Conservation (phyloP, 192 early-diverging fungal genomes). For the Coemansia erecta region DNA sequence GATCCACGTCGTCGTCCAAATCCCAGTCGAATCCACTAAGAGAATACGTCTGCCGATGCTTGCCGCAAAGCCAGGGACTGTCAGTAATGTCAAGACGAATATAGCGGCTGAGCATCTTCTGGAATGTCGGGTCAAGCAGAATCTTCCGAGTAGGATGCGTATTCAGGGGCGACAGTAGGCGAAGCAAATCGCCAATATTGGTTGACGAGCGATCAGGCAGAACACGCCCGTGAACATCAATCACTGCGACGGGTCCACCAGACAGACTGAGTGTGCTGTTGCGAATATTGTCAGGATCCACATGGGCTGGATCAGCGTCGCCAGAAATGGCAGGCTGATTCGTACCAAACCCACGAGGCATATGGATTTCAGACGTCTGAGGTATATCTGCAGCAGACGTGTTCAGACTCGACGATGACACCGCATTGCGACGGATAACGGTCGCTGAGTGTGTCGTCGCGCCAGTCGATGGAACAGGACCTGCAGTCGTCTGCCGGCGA, state of each 20-base stretch:
- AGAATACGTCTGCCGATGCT: constrained; percentile 17
- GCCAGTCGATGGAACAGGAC: background rate
- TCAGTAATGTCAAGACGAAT: constrained; percentile 32
- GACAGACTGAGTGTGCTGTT: background rate
- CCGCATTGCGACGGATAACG: background rate
- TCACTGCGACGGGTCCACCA: constrained; percentile 18
- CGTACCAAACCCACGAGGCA: constrained; percentile 15
- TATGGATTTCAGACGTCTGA: constrained; percentile 12
- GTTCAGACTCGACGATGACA: constrained; percentile 11
- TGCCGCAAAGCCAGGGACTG: constrained; percentile 42
- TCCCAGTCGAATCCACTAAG: constrained; percentile 28
- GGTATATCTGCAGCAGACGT: constrained; percentile 23
- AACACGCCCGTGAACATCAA: constrained; percentile 34
- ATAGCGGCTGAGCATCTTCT: constrained; percentile 38
- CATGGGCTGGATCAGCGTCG: background rate
- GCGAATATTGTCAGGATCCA: background rate
- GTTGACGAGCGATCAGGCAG: constrained; percentile 27
- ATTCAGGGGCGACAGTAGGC: constrained; percentile 33
- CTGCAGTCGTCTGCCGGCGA: background rate
- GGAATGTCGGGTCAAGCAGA: constrained; percentile 50
- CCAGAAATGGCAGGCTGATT: constrained; percentile 22
- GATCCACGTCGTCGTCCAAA: constrained; percentile 1
- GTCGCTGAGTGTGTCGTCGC: background rate
- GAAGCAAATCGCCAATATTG: constrained; percentile 36
- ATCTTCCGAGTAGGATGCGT: constrained; percentile 13